A percentile compares a stretch with the other conserved stretches of the same genome.
phyloP scores from a whole-genome alignment of 305 asterid species.

The Fraxinus latifolia region DNA sequence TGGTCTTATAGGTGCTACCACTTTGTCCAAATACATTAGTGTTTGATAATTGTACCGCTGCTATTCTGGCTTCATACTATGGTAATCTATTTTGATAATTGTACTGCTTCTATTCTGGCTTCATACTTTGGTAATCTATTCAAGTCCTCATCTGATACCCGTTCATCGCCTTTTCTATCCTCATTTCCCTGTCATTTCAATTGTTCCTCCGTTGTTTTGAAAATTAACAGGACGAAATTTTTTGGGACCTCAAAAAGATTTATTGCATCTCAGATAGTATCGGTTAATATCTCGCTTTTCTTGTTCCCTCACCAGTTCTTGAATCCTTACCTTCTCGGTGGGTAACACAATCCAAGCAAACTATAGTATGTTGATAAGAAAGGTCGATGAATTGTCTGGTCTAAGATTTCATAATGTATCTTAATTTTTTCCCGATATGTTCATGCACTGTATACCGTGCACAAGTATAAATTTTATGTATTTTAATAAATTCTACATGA shows the following conservation, averaged over 20 bases:
- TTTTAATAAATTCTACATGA: too few relatives aligned
- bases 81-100: too few relatives aligned
- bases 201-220: neutral
- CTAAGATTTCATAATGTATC: neutral
- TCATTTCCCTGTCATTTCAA: neutral
- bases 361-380: neutral
- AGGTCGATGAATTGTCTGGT: neutral
- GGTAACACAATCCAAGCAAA: neutral
- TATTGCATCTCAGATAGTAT: neutral
- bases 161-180: neutral
- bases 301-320: neutral
- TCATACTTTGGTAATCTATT: neutral
- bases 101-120: too few relatives aligned
- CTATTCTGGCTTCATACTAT: neutral
- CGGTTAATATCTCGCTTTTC: neutral
- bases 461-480: too few relatives aligned
- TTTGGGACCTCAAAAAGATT: neutral
- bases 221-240: neutral
- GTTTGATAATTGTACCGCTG: conserved; percentile 20
- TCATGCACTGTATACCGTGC: too few relatives aligned
- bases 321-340: neutral
- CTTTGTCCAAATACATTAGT: conserved; percentile 39
- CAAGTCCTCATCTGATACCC: neutral
- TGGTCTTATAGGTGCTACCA: conserved; percentile 57
- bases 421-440: too few relatives aligned